Evolutionary conservation across 2,329 filamentous ascomycete species (phyloP), one percentile per base, ranked within the genome.

Genomic region (Nemania diffusa): DNA sequence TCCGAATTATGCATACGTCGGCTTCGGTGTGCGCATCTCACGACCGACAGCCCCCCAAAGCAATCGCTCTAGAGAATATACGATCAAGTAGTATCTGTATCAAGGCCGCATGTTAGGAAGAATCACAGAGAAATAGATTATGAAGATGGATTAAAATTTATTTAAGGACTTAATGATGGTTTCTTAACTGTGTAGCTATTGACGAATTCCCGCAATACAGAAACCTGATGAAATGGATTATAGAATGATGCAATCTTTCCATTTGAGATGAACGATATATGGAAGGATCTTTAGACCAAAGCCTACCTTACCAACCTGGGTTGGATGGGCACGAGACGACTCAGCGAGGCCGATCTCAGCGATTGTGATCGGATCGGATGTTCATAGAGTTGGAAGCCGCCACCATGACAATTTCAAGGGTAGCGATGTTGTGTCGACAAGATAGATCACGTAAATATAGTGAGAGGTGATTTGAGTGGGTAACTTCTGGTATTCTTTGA

Each of bases 401-500:
- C 24, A 24, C 22, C 26, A 3, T 29, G 29, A 51, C 48, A 27
- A 27, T 27, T 29, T n/a, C 24, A 29, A 51, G 6, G 26, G 24
- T 22, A 46, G 42, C 22, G 20, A 20, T 29, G 7, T 15, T 6
- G 3, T 29, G 11, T 51, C 24, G 24, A 29, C 11, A 26, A 50
- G 22, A 51, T 5, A 55, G 3, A 32, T 55, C 64, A 67, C 59
- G 26, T 11, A 62, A 62, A 24, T 26, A 60, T 24, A 53, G 29
- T 5, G 32, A 40, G 34, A 5, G 22, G 44, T 60, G 8, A n/a
- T 42, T 57, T 70, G 68, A 70, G 68, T 70, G 68, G 68, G 68
- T 70, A 70, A 70, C 68, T 70, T 70, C 68, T 70, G 68, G 68
- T 69, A 69, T 71, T 69, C 13, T 65, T 69, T 85, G 83, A 87